Base-by-base conservation (phyloP, 2,329 filamentous ascomycete genomes). In the Stemphylium vesicarium region DNA sequence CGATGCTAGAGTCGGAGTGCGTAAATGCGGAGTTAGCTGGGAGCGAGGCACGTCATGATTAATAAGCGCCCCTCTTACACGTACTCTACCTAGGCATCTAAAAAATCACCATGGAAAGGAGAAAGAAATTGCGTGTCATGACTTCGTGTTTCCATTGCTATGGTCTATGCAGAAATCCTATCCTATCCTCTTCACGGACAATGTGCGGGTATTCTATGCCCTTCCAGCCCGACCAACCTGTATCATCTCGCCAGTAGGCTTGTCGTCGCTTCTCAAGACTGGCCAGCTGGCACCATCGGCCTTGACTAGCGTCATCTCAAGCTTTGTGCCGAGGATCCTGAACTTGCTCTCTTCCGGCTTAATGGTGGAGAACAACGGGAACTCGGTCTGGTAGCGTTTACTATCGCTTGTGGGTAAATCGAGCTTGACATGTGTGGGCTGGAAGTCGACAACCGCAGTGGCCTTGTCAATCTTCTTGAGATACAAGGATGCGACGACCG, bases 391-490 rank as follows among this genome's bases (percentile, higher is more conserved):
- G 77, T 92, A 97, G 50, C 91, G 86, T 83, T 96, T 98, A 54
- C 86, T 82, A 72, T 97, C 94, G 29, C 84, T 85, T 8, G 95
- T 99, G n/a, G 85, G 87, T 35, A 99, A 83, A 73, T 99, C 91
- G 38, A 99, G 83, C 10, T 84, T 82, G 45, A 98, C 77, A 41
- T 84, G 80, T 42, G 82, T 78, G 9, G 77, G 80, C 2, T 84
- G 70, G 73, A 98, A 94, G 20, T 84, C 80, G 40, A 98, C 84
- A 62, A 84, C 88, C 46, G 92, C 90, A 22, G 80, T 84, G 20
- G 88, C 84, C 78, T 94, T 96, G 78, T 93, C 87, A 68, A 99
- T 96, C 80, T 98, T 98, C 82, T 98, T 99, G 50, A 98, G 83
- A 79, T 96, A 99, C 65, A 97, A 89, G 8, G 91, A 95, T 2